Evolutionary conservation across 2,329 filamentous ascomycete genomes (phyloP).

Genomic region (Myriosclerotinia scirpicola): DNA sequence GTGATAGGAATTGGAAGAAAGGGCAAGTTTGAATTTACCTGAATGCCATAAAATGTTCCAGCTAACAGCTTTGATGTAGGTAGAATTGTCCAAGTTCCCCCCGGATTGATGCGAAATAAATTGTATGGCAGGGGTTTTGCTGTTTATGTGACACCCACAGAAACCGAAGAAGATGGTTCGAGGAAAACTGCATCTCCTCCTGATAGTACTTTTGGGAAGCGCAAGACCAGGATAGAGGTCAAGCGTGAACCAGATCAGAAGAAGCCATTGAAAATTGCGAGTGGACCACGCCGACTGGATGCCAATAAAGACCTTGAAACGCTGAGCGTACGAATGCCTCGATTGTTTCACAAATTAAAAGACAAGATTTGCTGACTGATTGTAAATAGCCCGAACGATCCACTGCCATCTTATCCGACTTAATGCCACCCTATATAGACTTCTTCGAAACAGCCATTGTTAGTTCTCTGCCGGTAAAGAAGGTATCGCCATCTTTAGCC

Average conservation of each 20-base stretch:
- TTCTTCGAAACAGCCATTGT: conserved; percentile 37
- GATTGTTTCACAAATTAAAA: conserved; percentile 15
- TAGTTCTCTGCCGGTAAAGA: conserved; percentile 43
- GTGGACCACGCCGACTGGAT: conserved; percentile 6
- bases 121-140: conserved; percentile 53
- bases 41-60: neutral
- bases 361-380: conserved; percentile 24
- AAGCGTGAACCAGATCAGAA: conserved; percentile 16
- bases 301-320: conserved; percentile 28
- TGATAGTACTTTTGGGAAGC: conserved; percentile 27
- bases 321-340: conserved; percentile 33
- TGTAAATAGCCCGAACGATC: conserved; percentile 34
- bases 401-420: conserved; percentile 30
- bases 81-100: conserved; percentile 51
- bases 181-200: conserved; percentile 42
- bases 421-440: conserved; percentile 36
- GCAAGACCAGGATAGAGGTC: conserved; percentile 47
- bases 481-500: conserved; percentile 36
- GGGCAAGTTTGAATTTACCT: conserved; percentile 39
- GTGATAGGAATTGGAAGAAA: conserved; percentile 52
- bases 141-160: conserved; percentile 50
- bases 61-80: conserved; percentile 42
- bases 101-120: conserved; percentile 54
- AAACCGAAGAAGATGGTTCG: conserved; percentile 47
- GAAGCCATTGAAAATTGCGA: neutral